phyloP scores from a whole-genome alignment of 2,329 filamentous ascomycete species.

The Knufia fluminis region DNA sequence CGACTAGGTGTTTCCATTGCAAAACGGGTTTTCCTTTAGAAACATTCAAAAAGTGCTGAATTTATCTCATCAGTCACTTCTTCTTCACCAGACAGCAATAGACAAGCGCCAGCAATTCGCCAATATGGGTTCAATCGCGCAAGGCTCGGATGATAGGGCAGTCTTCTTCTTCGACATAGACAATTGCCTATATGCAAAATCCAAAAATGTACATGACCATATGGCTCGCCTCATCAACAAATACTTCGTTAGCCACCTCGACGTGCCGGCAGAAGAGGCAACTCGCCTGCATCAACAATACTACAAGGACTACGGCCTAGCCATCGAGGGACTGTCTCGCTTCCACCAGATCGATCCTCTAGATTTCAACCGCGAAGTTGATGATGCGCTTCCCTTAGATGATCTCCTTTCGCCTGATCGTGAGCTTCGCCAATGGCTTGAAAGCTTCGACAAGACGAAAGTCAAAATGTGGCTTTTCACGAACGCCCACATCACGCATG shows the following conservation, averaged over 20 bases:
- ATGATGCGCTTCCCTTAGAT: constrained; percentile 86
- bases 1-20: background rate
- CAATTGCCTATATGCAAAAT: constrained; percentile 90
- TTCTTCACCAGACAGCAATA: background rate
- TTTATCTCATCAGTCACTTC: background rate
- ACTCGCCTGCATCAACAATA: constrained; percentile 78
- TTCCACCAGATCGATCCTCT: constrained; percentile 93
- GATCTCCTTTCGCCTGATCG: constrained; percentile 70
- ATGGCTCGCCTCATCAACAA: constrained; percentile 76
- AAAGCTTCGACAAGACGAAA: constrained; percentile 73
- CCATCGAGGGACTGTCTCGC: constrained; percentile 85
- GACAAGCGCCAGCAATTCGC: background rate
- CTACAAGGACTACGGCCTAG: constrained; percentile 93
- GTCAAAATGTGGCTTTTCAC: constrained; percentile 91
- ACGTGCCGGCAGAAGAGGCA: constrained; percentile 68
- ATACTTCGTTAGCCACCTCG: constrained; percentile 61
- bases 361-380: constrained; percentile 88
- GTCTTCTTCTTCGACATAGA: constrained; percentile 87
- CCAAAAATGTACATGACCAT: constrained; percentile 72
- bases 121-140: constrained; percentile 13
- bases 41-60: background rate
- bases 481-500: constrained; percentile 90
- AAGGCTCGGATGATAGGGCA: constrained; percentile 12
- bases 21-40: background rate
- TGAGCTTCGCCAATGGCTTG: constrained; percentile 63